Evolutionary conservation across 192 early-diverging fungal species (phyloP), one percentile per base, ranked within the genome.

Genomic region (Coemansia sp.): DNA sequence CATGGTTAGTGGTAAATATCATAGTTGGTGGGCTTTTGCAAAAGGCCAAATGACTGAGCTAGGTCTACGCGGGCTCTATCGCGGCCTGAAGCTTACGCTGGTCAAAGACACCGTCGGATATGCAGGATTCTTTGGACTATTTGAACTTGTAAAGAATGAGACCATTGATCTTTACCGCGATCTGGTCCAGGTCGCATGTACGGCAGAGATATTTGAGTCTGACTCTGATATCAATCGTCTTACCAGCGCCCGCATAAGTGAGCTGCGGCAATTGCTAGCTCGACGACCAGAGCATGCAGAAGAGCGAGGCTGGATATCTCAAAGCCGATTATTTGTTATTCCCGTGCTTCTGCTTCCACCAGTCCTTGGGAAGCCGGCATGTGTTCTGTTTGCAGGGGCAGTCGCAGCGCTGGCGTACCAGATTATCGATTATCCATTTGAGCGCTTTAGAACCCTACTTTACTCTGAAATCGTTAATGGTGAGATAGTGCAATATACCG

Each of bases 61-160:
- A 8, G 76, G 81, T 0, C 61, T 64, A 50, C 31, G 23, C 6
- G 66, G 71, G 0, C 69, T 83, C 10, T 83, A 78, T 38, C 67
- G 69, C 16, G 81, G 81, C 2, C 51, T 74, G 18, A 68, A 63
- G 54, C 63, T 78, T 22, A 83, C 81, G n/a, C 64, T 78, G 64
- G 50, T 38, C 53, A 83, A 92, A 82, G 90, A 92, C 64, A 84
- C 86, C 0, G 53, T 85, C 16, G 88, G 89, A 3, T 92, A 87
- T 68, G 87, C 88, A 5, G 71, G 87, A 18, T 92, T 92, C 55
- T 92, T 92, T 83, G 89, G 86, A 16, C 79, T 87, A 7, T 92
- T 92, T 69, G 90, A 92, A 68, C 86, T 81, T 78, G 82, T 87
- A 7, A 92, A 92, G 44, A 84, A 87, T 31, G 85, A 89, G 54